Evolutionary conservation across 352 stramenopile species (phyloP), one percentile per base, ranked within the genome.

Genomic region (Phytophthora fragariae): DNA sequence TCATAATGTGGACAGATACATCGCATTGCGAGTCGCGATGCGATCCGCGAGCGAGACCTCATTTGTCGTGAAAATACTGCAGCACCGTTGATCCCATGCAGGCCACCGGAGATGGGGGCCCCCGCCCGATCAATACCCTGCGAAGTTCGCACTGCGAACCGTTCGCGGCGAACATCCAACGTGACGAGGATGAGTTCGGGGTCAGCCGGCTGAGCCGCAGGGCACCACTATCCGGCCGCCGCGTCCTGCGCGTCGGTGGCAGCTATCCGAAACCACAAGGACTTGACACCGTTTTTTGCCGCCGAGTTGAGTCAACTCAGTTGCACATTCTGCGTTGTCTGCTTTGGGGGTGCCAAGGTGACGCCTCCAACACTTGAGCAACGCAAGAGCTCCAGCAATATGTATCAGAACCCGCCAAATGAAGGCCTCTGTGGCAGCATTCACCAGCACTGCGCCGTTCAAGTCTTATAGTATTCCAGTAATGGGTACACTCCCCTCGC

Each of bases 201-300:
- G 57, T 58, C 52, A 53, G 59, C 15, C 19, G 19, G 19, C 19
- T 21, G 19, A 21, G 19, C 19, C 21, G 49, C 24, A 62, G 39
- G 24, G 14, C 19, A 21, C 46, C 68, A 75, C 54, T 75, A 57
- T n/a, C n/a, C 7, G 33, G 19, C 2, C 15, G 56, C 62, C 68
- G 62, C 62, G 62, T 75, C 62, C 56, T 55, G 55, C 68, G 68
- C 62, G 62, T 75, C 68, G 63, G 27, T n/a, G 39, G 35, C 35
- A 41, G 10, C 33, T 39, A 39, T 10, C 19, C 5, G 35, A 8
- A 31, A 31, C 7, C 5, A 0, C 29, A 31, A 31, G 9, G 9
- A 41, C 0, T 10, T 9, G 35, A 41, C 35, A 41, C 33, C 33
- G 11, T 14, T 12, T 46, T 35, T 21, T 10, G 44, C 44, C 44